These are phyloP conservation scores for Emiliania huxleyi DNA, from an alignment of 78 protist genomes.

Conservation along the genomic window DNA sequence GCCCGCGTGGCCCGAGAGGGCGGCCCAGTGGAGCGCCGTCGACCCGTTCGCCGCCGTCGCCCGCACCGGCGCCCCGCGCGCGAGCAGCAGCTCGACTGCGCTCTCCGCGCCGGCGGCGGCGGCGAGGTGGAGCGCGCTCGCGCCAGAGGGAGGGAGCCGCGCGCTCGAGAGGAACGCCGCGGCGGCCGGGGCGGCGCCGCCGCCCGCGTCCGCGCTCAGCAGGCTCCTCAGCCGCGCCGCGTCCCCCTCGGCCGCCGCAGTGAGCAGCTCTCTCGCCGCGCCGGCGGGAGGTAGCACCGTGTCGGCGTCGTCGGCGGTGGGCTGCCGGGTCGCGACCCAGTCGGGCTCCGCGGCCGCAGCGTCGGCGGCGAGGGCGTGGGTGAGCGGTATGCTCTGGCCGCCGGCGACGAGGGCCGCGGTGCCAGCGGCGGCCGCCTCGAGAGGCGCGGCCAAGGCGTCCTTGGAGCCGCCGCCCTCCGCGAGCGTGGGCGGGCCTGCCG, in stretches of 20 bases:
- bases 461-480: no score
- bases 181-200: background rate
- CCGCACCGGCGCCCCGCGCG: background rate
- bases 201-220: background rate
- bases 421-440: background rate
- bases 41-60: background rate
- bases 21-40: constrained; percentile 22
- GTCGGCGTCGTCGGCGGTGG: background rate
- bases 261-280: background rate
- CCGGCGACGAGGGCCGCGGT: background rate
- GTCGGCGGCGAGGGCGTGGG: background rate
- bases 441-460: background rate
- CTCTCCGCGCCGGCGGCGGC: background rate
- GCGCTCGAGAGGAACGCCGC: background rate
- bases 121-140: background rate
- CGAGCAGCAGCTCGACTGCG: background rate
- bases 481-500: background rate
- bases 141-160: background rate
- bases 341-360: background rate
- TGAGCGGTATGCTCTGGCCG: background rate
- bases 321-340: background rate
- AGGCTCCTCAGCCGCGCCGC: background rate
- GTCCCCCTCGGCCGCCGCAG: background rate
- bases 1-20: background rate
- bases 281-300: background rate